phyloP scores from a whole-genome alignment of 192 early-diverging fungal genomes.

The Entomortierella parvispora region DNA sequence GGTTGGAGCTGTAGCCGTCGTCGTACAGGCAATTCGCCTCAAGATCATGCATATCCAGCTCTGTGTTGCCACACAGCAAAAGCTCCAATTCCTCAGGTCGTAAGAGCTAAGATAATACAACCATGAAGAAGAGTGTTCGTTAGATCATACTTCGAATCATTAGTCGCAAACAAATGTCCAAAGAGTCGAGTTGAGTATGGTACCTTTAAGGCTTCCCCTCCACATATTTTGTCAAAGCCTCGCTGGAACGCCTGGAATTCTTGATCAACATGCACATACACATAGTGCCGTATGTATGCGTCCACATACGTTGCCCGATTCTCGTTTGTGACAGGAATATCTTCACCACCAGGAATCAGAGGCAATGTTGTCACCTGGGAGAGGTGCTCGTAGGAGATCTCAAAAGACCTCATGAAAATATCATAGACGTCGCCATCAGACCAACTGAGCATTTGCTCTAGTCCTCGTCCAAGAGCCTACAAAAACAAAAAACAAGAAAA shows the following conservation, averaged over 20 bases:
- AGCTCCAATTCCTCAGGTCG: constrained; percentile 78
- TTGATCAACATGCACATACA: constrained; percentile 65
- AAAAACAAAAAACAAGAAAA: not conserved
- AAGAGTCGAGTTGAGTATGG: too few species aligned
- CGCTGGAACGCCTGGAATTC: constrained; percentile 80
- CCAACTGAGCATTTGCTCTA: constrained; percentile 86
- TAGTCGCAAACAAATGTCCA: not conserved
- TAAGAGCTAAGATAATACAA: constrained; percentile 45
- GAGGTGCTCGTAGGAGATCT: constrained; percentile 76
- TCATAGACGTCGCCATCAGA: constrained; percentile 77
- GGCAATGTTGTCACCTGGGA: constrained; percentile 67
- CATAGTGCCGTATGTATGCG: constrained; percentile 74
- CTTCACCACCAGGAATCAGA: constrained; percentile 69
- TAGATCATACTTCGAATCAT: not conserved
- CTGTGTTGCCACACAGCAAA: constrained; percentile 71
- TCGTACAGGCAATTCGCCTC: constrained; percentile 82
- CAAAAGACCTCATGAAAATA: constrained; percentile 85
- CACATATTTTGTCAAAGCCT: constrained; percentile 81
- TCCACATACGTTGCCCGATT: constrained; percentile 82
- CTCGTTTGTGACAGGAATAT: constrained; percentile 77
- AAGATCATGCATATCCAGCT: constrained; percentile 77
- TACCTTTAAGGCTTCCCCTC: constrained; percentile 67
- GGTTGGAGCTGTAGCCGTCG: constrained; percentile 77
- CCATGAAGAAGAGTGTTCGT: not conserved
- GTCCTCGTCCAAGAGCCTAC: constrained; percentile 75